Evolutionary conservation across 495 filamentous ascomycete genomes (phyloP), one percentile per base, ranked within the genome.

Genomic region (Cryomyces minteri): DNA sequence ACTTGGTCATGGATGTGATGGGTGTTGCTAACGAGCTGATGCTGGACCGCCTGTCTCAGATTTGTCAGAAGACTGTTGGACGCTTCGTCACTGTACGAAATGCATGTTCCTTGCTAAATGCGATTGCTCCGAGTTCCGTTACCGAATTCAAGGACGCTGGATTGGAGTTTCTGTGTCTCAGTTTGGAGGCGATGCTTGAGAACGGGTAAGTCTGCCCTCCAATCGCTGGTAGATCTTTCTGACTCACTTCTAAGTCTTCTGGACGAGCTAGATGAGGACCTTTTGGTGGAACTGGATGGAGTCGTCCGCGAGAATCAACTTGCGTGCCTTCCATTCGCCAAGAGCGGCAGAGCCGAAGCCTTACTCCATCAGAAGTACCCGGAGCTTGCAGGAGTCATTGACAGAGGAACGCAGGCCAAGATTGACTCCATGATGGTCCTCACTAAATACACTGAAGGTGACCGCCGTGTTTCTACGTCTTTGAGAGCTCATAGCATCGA

Each of bases 11-110:
- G 63, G 88, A 94, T 48, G 84, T 96, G 31, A 79, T 94, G 71
- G 79, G 76, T 45, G 79, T 86, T 34, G 83, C 86, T 6, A 83
- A 98, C 54, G 90, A 96, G 54, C 67, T 98, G 48, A 94, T 98
- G 87, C 72, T 98, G 33, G 88, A 95, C 57, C 68, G 86, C 30
- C 63, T 98, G 29, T 84, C 80, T 9, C 84, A 93, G 57, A 76
- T 88, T 10, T 96, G 88, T 59, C 90, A 98, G 55, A 77, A 77
- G 45, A 64, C 84, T 39, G 72, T 96, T 48, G 90, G 90, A n/a
- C 73, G 71, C 36, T 94, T 88, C 61, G 84, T 92, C 11, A 88
- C 75, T 45, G 81, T 76, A 28, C 82, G 92, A 36, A 98, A 94
- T 57, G 79, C 88, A 41, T 81, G 83, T 39, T 73, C 79, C 39